Evolutionary conservation across 208 protist species (phyloP).

Genomic region (Leishmania gerbilli): DNA sequence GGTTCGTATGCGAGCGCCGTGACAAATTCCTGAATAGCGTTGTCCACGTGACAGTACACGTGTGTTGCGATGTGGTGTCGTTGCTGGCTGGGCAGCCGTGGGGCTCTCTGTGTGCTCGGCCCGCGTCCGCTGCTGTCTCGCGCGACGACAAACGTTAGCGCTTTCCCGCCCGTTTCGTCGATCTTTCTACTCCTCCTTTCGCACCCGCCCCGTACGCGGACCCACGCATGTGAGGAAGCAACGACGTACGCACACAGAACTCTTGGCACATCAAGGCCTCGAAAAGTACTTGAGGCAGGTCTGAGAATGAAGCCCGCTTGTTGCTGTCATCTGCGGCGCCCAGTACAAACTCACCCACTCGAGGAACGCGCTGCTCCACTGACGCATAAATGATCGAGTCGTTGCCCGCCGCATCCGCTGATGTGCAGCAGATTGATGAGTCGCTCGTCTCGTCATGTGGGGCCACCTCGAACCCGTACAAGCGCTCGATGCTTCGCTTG

Average conservation of each 20-base stretch:
- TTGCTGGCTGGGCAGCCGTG: background rate
- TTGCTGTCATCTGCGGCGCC: background rate
- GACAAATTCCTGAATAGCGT: background rate
- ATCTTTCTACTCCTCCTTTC: background rate
- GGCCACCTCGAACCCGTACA: slow-evolving; percentile 50
- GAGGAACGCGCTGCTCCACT: background rate
- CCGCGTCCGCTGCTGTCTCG: background rate
- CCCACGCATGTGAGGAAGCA: background rate
- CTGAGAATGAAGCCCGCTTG: background rate
- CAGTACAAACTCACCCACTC: background rate
- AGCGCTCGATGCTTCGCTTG: slow-evolving; percentile 59
- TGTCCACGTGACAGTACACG: background rate
- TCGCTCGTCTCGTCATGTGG: slow-evolving; percentile 19
- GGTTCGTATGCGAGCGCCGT: background rate
- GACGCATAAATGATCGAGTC: background rate
- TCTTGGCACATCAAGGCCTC: background rate
- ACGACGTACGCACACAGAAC: background rate
- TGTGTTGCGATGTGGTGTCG: background rate
- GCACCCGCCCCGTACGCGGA: background rate
- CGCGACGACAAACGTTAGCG: background rate
- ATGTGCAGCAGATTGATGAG: slow-evolving; percentile 6
- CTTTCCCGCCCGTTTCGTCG: background rate
- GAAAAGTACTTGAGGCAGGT: background rate
- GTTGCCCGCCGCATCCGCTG: background rate
- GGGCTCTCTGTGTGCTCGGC: background rate